Percentiles rank a stretch among this genome's conserved stretches.
Conservation (phyloP, 495 filamentous ascomycete species). For the Lasiosphaeria miniovina region DNA sequence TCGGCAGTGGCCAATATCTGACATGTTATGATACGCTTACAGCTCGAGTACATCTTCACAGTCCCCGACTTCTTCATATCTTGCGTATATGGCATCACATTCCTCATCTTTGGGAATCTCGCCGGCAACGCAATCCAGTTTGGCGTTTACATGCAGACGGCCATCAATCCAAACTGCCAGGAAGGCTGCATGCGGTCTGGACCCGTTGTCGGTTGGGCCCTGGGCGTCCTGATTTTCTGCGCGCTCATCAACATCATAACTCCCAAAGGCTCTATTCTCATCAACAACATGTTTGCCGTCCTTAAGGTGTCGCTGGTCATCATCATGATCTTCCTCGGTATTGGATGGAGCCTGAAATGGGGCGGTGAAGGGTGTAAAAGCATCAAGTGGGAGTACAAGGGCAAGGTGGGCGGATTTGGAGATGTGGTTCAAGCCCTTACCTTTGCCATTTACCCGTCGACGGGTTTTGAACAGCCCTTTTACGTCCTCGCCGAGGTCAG, state of each 20-base stretch:
- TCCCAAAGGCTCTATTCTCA: slow-evolving; percentile 5
- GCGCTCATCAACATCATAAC: slow-evolving; percentile 4
- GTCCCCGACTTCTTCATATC: slow-evolving; percentile 34
- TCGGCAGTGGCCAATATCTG: no score
- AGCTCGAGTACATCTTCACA: slow-evolving; percentile 42
- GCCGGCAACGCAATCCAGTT: slow-evolving; percentile 16
- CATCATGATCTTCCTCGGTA: slow-evolving; percentile 6
- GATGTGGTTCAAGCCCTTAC: slow-evolving; percentile 9
- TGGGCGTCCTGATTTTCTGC: slow-evolving; percentile 5
- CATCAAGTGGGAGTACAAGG: neutral
- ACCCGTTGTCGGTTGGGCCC: slow-evolving; percentile 13
- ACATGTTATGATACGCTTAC: neutral
- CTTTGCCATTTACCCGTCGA: slow-evolving; percentile 22
- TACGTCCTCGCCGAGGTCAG: slow-evolving; percentile 28
- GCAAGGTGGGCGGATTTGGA: neutral
- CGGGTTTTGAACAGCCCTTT: slow-evolving; percentile 26
- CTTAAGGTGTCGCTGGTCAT: slow-evolving; percentile 16
- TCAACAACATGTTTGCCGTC: slow-evolving; percentile 21
- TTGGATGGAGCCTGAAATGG: neutral
- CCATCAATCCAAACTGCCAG: slow-evolving; percentile 36
- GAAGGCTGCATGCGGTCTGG: neutral
- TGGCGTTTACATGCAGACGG: slow-evolving; percentile 16
- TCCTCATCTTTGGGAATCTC: slow-evolving; percentile 46
- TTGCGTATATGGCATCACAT: slow-evolving; percentile 47
- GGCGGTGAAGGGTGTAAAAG: slow-evolving; percentile 1